These are phyloP conservation scores for Jaltomata sinuosa DNA, from an alignment of 257 asterid species.

Conservation along the genomic window DNA sequence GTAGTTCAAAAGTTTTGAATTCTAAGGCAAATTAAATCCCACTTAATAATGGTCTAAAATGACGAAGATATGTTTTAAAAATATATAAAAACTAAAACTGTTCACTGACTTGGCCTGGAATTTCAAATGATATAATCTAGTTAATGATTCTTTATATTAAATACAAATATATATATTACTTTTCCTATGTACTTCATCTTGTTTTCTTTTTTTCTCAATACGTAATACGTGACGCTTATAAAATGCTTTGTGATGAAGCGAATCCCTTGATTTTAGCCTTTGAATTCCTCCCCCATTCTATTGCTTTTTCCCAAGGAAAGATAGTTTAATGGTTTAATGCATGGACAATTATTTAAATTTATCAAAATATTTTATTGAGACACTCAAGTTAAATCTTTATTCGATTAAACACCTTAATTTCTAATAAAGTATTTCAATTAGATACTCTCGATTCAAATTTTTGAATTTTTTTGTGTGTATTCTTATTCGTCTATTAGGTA, in stretches of 20 bases:
- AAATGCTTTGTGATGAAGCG: background rate
- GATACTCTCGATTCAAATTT: too few relatives aligned
- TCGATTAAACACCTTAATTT: too few relatives aligned
- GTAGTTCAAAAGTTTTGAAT: background rate
- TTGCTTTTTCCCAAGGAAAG: too few relatives aligned
- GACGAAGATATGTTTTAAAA: background rate
- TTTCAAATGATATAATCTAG: background rate
- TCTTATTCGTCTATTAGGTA: too few relatives aligned
- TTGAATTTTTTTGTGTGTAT: too few relatives aligned
- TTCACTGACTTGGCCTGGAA: background rate
- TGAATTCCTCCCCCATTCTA: background rate
- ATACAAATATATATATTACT: background rate
- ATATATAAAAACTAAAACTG: background rate
- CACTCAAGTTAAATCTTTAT: too few relatives aligned
- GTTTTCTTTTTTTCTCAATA: background rate
- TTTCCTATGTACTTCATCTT: background rate
- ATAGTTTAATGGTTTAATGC: too few relatives aligned
- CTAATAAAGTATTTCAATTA: too few relatives aligned
- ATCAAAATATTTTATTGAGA: too few relatives aligned
- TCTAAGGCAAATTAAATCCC: background rate
- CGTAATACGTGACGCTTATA: background rate
- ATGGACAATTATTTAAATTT: too few relatives aligned
- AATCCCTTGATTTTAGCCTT: background rate
- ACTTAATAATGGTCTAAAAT: background rate
- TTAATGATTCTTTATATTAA: background rate